Percentiles rank a stretch among this genome's conserved stretches.
Evolutionary conservation across 163 green algal species (phyloP).

Genomic region (Volvox carteri): DNA sequence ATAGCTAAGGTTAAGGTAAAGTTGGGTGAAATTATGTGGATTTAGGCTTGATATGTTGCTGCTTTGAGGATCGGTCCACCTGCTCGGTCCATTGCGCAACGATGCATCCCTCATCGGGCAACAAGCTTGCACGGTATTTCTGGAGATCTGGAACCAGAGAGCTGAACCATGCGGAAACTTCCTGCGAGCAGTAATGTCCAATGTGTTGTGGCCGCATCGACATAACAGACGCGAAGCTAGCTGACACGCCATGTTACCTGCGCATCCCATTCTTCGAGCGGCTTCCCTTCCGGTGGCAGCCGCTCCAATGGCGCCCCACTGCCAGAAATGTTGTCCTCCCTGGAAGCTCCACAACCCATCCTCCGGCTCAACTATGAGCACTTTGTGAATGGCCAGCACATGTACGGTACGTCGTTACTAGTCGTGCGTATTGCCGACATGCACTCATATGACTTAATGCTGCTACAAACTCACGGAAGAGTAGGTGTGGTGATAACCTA

Average conservation of each 20-base stretch:
- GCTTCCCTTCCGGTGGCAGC: slow-evolving; percentile 6
- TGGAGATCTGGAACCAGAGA: not conserved
- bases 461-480: not conserved
- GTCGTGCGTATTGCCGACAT: not conserved
- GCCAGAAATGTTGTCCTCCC: not conserved
- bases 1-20: not conserved
- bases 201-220: not conserved
- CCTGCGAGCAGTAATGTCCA: not conserved
- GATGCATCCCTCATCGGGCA: slow-evolving; percentile 12
- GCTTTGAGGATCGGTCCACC: not conserved
- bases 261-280: slow-evolving; percentile 10
- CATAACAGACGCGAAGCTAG: not conserved
- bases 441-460: not conserved
- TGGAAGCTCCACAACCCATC: not conserved
- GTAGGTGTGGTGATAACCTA: not conserved
- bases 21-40: not conserved
- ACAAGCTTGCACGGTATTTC: not conserved
- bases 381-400: not conserved
- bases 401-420: not conserved
- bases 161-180: not conserved
- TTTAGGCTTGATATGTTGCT: not conserved
- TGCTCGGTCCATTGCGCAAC: slow-evolving; percentile 18
- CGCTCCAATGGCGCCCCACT: not conserved
- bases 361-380: not conserved
- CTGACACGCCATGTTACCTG: not conserved